phyloP scores from a whole-genome alignment of 2,329 filamentous ascomycete species.

The Arthrobotrys iridis region DNA sequence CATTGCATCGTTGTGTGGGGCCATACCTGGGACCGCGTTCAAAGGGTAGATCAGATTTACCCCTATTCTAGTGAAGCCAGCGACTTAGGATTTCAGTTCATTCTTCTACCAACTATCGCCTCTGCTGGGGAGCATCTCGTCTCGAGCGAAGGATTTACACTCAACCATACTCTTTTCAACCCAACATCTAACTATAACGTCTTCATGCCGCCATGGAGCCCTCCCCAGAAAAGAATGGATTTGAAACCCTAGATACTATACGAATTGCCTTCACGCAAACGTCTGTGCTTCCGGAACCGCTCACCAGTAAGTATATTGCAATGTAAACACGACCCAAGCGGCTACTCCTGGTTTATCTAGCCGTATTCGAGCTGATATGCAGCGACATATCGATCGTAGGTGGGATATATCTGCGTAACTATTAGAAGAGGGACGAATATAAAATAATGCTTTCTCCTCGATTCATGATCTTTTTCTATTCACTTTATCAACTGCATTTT shows the following conservation, averaged over 20 bases:
- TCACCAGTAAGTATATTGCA: background rate
- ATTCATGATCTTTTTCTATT: constrained; percentile 3
- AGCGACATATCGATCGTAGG: background rate
- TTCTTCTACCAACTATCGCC: background rate
- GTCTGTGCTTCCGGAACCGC: constrained; percentile 23
- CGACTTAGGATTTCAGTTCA: background rate
- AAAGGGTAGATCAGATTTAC: background rate
- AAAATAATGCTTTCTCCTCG: constrained; percentile 11
- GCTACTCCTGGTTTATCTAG: background rate
- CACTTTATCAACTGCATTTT: constrained; percentile 38
- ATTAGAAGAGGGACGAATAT: constrained; percentile 1
- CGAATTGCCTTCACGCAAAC: constrained; percentile 10
- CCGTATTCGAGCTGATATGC: background rate
- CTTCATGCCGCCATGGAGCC: constrained; percentile 2
- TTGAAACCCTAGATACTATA: constrained; percentile 27
- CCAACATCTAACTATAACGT: constrained; percentile 18
- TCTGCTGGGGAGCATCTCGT: background rate
- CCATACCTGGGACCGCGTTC: background rate
- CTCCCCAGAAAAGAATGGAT: constrained; percentile 2
- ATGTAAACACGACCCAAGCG: background rate
- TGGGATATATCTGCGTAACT: background rate
- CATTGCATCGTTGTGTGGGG: background rate
- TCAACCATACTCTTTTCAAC: background rate
- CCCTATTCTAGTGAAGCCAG: constrained; percentile 1
- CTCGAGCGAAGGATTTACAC: constrained; percentile 2